Evolutionary conservation across 345 rosid genomes (phyloP), one percentile per base, ranked within the genome.

Genomic region (Mangifera indica): DNA sequence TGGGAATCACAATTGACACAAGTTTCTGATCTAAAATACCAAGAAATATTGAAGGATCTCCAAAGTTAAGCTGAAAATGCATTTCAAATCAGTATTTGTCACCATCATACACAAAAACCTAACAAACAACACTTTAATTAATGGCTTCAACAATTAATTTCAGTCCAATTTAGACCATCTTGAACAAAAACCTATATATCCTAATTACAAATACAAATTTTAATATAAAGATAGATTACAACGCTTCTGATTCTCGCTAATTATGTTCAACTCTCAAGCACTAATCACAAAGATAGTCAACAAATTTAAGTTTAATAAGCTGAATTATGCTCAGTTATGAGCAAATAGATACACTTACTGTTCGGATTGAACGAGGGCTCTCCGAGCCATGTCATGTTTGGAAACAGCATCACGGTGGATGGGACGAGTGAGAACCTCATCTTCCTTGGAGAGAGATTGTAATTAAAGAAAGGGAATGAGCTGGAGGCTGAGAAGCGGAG

Each of bases 391-490:
- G 70, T 85, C 86, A 51, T 92, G 86, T 77, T 84, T 94, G 67
- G 89, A 77, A 22, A 83, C 70, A 44, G 86, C 98, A 20, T 89
- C 87, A 10, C 83, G 79, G 67, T 92, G 92, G 55, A 92, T 90
- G 3, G 97, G 95, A 53, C 76, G 83, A 76, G 82, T 84, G 66
- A 89, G 85, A 42, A 52, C 76, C 77, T 86, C 88, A 34, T 92
- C 98, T 0, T 42, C 64, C 7, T 87, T 88, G 5, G 89, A 80
- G 32, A 72, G 81, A 61, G 91, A 81, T 60, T 77, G 87, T 26
- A 97, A 94, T 78, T 90, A 96, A 65, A 94, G 90, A 80, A 94
- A 92, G 74, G 98, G 98, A 69, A 92, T 73, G 68, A 94, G 98
- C 2, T 89, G 90, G 72, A 92, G 98, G 32, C 87, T 86, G 69